phyloP scores from a whole-genome alignment of 768 basidiomycete genomes.

The Kwoniella sp. region DNA sequence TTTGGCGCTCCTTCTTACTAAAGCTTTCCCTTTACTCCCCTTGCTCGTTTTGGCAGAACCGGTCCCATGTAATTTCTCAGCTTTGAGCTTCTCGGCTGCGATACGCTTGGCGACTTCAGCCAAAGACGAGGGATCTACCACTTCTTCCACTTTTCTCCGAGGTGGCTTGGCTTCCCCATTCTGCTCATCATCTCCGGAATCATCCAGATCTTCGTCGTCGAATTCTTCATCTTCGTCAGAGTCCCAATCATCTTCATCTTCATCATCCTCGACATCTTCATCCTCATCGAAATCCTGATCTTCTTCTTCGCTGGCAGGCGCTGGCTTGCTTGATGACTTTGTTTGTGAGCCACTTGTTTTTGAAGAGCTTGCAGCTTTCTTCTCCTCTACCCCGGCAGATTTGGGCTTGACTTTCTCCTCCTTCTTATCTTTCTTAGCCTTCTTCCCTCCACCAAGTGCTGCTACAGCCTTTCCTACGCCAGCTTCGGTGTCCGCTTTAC shows the following conservation, averaged over 20 bases:
- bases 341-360: too few species aligned
- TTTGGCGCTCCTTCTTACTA: constrained; percentile 16
- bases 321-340: too few species aligned
- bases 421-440: constrained; percentile 42
- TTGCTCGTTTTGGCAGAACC: constrained; percentile 4
- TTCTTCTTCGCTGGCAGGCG: too few species aligned
- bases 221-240: constrained; percentile 3
- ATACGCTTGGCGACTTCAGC: constrained; percentile 19
- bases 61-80: neutral
- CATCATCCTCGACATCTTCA: neutral
- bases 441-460: neutral
- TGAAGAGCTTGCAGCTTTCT: too few species aligned
- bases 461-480: too few species aligned
- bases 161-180: neutral
- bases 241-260: neutral
- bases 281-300: neutral
- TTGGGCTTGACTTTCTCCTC: too few species aligned
- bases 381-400: too few species aligned
- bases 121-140: constrained; percentile 29
- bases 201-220: neutral
- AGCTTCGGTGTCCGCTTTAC: constrained; percentile 6
- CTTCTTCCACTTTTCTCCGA: constrained; percentile 20
- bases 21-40: neutral
- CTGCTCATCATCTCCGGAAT: neutral
- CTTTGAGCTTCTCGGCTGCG: constrained; percentile 5